Evolutionary conservation across 2,329 filamentous ascomycete species (phyloP).

Genomic region (Tolypocladium album): DNA sequence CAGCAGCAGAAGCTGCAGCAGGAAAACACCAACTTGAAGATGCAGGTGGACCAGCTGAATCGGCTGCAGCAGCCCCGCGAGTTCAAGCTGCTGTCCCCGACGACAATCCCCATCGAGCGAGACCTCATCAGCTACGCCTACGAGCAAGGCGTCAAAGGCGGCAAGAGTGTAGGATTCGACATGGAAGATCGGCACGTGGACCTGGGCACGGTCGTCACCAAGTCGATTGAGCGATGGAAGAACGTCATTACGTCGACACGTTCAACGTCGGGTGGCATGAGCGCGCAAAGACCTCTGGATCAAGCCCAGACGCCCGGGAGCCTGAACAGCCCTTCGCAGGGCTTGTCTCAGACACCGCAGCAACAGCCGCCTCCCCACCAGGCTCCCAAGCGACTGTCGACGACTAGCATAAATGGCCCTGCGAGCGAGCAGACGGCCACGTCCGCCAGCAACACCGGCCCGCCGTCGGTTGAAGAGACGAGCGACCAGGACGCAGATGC

Average conservation of each 20-base stretch:
- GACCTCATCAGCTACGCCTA: slow-evolving; percentile 35
- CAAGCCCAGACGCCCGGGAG: slow-evolving; percentile 12
- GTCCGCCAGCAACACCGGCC: slow-evolving; percentile 22
- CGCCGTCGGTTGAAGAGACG: slow-evolving; percentile 33
- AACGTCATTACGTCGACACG: slow-evolving; percentile 44
- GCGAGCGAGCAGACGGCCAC: slow-evolving; percentile 21
- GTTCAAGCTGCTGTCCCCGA: slow-evolving; percentile 41
- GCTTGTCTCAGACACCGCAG: slow-evolving; percentile 11
- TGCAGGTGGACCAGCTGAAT: slow-evolving; percentile 48
- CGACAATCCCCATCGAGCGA: slow-evolving; percentile 40
- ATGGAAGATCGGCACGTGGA: slow-evolving; percentile 42
- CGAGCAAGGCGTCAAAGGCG: slow-evolving; percentile 31
- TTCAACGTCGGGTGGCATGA: slow-evolving; percentile 31
- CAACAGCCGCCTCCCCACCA: slow-evolving; percentile 11
- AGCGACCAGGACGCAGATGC: slow-evolving; percentile 33
- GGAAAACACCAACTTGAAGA: slow-evolving; percentile 44
- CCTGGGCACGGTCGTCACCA: slow-evolving; percentile 37
- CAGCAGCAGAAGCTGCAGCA: slow-evolving; percentile 41
- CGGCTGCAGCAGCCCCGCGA: slow-evolving; percentile 49
- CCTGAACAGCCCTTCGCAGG: slow-evolving; percentile 12
- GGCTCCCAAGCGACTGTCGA: slow-evolving; percentile 19
- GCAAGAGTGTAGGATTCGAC: slow-evolving; percentile 31
- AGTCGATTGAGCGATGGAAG: slow-evolving; percentile 53
- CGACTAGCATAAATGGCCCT: slow-evolving; percentile 22
- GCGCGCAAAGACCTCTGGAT: slow-evolving; percentile 38